Evolutionary conservation across 176 grass and related monocot genomes (phyloP), one percentile per base, ranked within the genome.

Genomic region (Elymus sibiricus): DNA sequence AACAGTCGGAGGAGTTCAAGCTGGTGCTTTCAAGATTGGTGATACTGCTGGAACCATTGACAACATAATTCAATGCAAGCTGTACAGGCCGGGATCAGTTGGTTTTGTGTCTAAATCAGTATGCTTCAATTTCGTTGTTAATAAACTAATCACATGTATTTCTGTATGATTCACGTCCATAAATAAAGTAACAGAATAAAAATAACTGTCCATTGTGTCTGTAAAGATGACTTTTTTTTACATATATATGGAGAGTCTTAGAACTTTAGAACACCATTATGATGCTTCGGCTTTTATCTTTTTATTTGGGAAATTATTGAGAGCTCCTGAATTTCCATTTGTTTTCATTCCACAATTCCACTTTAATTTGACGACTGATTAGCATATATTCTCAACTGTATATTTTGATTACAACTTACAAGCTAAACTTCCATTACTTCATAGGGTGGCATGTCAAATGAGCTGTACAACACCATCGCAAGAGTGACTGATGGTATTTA

Each of bases 81-180:
- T 99, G 85, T 99, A 99, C 88, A 90, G 97, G 46, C 97, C 97
- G 69, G 97, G 97, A 62, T 96, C 97, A 90, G 88, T 99, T 73
- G 97, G 97, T 82, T 99, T 99, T 80, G 97, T 99, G 24, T 99
- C 97, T 66, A 99, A 99, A 96, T 99, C 97, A 85, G 97, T 99
- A 94, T 76, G n/a, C 73, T 60, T 38, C 35, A 74, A 13, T 43
- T 80, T 68, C 35, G 32, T 42, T 64, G 34, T 76, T 74, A 5
- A 69, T 73, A 63, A 40, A 60, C 61, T 70, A 66, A 44, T 37
- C 53, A 32, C 55, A 17, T 69, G 51, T 59, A 81, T 65, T 46
- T 74, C 82, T 24, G 16, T 83, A 35, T 35, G 10, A 85, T 77
- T 85, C 21, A 2, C 0, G 5, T 68, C 44, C 55, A 37, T 25